Conservation (phyloP, 1,284 basidiomycete species). For the Ceratobasidium sp. region DNA sequence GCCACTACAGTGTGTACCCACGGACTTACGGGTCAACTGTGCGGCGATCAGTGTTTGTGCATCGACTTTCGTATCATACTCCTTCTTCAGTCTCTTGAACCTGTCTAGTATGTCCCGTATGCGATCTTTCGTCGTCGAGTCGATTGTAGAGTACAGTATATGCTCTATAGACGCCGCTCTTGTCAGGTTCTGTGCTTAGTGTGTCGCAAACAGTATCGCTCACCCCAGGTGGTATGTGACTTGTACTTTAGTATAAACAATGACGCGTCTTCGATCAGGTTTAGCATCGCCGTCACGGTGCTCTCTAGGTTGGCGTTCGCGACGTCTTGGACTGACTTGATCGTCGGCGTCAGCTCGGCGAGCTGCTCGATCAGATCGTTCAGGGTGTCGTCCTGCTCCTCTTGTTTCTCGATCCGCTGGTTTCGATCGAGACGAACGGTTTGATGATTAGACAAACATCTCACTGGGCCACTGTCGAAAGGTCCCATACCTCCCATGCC, state of each 20-base stretch:
- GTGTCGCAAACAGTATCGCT: background rate
- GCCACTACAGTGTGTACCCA: background rate
- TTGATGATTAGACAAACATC: no score
- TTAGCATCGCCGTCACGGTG: background rate
- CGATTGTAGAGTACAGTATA: background rate
- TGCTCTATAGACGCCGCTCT: background rate
- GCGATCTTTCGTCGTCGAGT: background rate
- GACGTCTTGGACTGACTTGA: background rate
- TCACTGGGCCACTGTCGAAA: no score
- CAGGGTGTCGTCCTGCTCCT: background rate
- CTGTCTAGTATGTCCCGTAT: background rate
- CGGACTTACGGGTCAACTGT: background rate
- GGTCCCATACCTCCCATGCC: slow-evolving; percentile 7
- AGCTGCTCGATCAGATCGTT: slow-evolving; percentile 1
- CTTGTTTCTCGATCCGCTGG: background rate
- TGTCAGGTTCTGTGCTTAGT: background rate
- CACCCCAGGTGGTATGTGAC: background rate
- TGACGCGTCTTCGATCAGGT: slow-evolving; percentile 22
- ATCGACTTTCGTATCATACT: background rate
- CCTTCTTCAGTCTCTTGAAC: background rate
- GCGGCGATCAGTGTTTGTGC: background rate
- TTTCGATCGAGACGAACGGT: no score
- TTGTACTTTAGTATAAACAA: background rate
- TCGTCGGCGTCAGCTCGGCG: background rate
- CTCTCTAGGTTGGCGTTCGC: background rate